Base-by-base conservation (phyloP, 176 grass and related monocot species). In the Chrysopogon serrulatus region DNA sequence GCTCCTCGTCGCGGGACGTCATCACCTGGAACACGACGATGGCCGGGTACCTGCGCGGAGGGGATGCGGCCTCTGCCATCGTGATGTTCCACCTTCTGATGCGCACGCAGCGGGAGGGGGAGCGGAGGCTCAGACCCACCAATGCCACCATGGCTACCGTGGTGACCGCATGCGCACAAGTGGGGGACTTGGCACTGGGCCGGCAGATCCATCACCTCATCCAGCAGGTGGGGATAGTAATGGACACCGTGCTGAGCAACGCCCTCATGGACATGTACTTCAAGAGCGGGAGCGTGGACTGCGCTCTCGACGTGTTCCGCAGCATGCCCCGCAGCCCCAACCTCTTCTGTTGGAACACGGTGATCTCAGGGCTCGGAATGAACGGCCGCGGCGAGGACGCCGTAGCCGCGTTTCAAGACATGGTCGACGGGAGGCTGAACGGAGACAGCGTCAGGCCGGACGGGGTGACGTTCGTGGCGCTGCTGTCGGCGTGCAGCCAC, bases 401-500 rank as follows among this genome's bases (percentile, higher is more conserved):
- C 37, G 19, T 89, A 15, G 15, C 45, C 1, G 59, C 40, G 47
- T 89, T 94, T 21, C 30, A 45, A 16, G 59, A 84, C 47, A 87
- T 94, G 92, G 47, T 43, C 3, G 65, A 48, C n/a, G 10, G 27
- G 61, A 11, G 13, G 3, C 49, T 17, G 32, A 14, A 57, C 4
- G 30, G 11, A 0, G 23, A 4, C 5, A 5, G 1, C 14, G 49
- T 33, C 44, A 42, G 0, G 63, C 92, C 86, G 0, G 89, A 94
- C 53, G 54, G 19, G 14, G 87, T 91, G 19, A 94, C 88, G 6
- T 94, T 94, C 75, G 81, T 94, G 78, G 88, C 78, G 8, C 42
- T 91, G 18, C 81, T 91, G 67, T 88, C 86, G 23, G 83, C 86
- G 48, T 91, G 92, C 75, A 94, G 82, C 67, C 92, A 94, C 84